Evolutionary conservation across 177 flowering plant genomes (phyloP).

Genomic region (Vitis hybrid): DNA sequence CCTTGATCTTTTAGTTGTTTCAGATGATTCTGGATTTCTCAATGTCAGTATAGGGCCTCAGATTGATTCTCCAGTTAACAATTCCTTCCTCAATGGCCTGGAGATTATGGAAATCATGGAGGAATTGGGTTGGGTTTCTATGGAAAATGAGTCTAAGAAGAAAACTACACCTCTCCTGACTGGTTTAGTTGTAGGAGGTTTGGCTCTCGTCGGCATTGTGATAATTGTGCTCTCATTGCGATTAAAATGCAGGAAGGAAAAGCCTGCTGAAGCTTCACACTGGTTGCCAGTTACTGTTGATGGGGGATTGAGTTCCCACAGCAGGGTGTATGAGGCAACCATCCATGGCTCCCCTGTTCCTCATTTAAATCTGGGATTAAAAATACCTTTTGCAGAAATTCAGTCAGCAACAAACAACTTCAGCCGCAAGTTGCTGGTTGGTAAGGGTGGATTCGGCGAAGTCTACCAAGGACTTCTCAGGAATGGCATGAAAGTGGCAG

Average conservation of each 20-base stretch:
- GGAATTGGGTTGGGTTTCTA: constrained; percentile 4
- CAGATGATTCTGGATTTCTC: constrained; percentile 35
- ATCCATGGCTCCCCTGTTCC: constrained; percentile 9
- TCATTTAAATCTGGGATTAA: constrained; percentile 21
- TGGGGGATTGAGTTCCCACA: constrained; percentile 14
- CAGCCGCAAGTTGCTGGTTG: constrained; percentile 15
- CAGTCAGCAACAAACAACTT: constrained; percentile 31
- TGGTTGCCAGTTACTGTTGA: constrained; percentile 9
- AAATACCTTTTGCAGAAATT: constrained; percentile 27
- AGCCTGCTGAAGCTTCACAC: constrained; percentile 12
- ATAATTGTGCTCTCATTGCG: background rate
- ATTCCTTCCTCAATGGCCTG: constrained; percentile 46
- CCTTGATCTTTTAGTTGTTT: constrained; percentile 37
- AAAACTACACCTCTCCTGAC: constrained; percentile 7
- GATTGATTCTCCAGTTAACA: background rate
- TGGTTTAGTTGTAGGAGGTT: constrained; percentile 24
- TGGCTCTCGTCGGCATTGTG: constrained; percentile 16
- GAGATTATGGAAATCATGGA: constrained; percentile 42
- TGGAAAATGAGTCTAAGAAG: background rate
- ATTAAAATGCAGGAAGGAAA: constrained; percentile 12
- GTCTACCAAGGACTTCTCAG: constrained; percentile 22
- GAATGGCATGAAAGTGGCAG: too few species aligned
- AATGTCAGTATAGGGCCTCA: constrained; percentile 37
- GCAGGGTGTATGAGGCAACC: constrained; percentile 7
- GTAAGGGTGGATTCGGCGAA: constrained; percentile 37